Conservation (phyloP, 805 yeast genomes). For the Candida tallmaniae region DNA sequence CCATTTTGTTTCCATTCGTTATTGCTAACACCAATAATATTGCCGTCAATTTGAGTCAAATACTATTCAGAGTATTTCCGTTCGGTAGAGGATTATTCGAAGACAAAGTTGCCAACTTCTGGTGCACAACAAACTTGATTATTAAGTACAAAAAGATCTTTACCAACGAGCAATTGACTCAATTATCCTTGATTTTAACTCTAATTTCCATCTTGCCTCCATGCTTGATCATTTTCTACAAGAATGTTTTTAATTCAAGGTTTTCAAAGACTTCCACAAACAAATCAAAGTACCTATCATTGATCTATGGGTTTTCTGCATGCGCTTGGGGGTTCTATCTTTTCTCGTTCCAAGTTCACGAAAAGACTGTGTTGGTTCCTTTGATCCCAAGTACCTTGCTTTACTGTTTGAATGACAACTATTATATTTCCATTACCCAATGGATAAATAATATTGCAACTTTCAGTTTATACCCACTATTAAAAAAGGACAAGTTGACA, state of each 20-base stretch:
- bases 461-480: slow-evolving; percentile 84
- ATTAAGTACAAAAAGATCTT: slow-evolving; percentile 64
- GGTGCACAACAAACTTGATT: slow-evolving; percentile 89
- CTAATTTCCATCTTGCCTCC: slow-evolving; percentile 32
- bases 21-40: slow-evolving; percentile 24
- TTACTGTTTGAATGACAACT: slow-evolving; percentile 49
- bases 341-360: slow-evolving; percentile 95
- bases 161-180: slow-evolving; percentile 53
- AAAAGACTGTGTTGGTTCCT: slow-evolving; percentile 85
- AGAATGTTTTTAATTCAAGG: slow-evolving; percentile 17
- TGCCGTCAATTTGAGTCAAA: slow-evolving; percentile 35
- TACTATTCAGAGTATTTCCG: slow-evolving; percentile 74
- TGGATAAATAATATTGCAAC: slow-evolving; percentile 86
- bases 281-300: slow-evolving; percentile 13
- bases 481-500: slow-evolving; percentile 67
- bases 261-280: slow-evolving; percentile 13
- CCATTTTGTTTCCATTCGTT: slow-evolving; percentile 59
- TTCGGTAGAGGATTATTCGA: slow-evolving; percentile 92
- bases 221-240: slow-evolving; percentile 33
- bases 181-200: slow-evolving; percentile 52
- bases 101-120: slow-evolving; percentile 94
- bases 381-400: slow-evolving; percentile 77
- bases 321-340: slow-evolving; percentile 85
- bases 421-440: slow-evolving; percentile 65
- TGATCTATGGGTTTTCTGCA: slow-evolving; percentile 68